phyloP scores from a whole-genome alignment of 129 eudicot genomes.

The Lonicera japonica region DNA sequence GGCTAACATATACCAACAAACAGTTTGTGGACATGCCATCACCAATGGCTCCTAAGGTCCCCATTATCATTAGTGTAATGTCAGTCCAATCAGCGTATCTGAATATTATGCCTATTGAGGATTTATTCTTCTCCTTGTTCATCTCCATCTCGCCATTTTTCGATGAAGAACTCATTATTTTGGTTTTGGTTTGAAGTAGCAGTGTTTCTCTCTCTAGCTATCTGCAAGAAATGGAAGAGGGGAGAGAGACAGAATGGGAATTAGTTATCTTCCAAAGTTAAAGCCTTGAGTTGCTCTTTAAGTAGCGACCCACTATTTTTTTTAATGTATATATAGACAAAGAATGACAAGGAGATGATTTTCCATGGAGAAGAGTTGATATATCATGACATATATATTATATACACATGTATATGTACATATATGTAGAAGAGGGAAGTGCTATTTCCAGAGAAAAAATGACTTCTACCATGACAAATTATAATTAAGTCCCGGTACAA shows the following conservation, averaged over 20 bases:
- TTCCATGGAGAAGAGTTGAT: background rate
- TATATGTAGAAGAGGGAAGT: too few relatives aligned
- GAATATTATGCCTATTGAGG: constrained; percentile 47
- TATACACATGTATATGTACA: background rate
- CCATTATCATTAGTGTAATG: constrained; percentile 55
- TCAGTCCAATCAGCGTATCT: constrained; percentile 69
- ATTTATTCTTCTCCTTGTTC: constrained; percentile 12
- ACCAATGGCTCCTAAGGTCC: constrained; percentile 92
- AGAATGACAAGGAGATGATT: background rate
- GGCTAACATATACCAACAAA: constrained; percentile 61
- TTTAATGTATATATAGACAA: background rate
- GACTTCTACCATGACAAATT: too few relatives aligned
- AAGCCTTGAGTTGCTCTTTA: constrained; percentile 10
- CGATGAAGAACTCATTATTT: constrained; percentile 22
- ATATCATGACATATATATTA: background rate
- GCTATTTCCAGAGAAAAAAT: too few relatives aligned
- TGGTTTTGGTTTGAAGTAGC: background rate
- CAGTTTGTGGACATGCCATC: constrained; percentile 93
- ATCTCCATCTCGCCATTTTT: constrained; percentile 2
- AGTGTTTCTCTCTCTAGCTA: background rate
- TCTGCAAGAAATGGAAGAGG: background rate
- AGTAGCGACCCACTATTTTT: constrained; percentile 9
- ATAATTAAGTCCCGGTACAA: too few relatives aligned
- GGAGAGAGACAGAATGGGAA: background rate
- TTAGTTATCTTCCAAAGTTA: background rate